Percentiles rank a stretch among this genome's conserved stretches.
Conservation (phyloP, 1,284 basidiomycete species). For the Tilletia horrida region DNA sequence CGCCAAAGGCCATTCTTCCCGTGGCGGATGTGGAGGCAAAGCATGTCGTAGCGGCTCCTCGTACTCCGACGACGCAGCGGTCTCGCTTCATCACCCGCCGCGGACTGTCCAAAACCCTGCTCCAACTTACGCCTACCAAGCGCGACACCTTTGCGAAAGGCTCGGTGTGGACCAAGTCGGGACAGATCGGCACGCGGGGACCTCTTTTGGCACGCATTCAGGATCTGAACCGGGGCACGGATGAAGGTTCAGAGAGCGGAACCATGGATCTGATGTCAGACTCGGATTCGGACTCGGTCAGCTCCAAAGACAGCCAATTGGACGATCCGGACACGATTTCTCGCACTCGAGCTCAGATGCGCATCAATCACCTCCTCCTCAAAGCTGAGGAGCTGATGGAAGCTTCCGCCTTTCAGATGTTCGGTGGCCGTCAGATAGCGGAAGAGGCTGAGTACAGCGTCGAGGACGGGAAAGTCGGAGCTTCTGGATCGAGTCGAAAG, state of each 20-base stretch:
- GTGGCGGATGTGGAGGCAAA: neutral
- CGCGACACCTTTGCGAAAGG: neutral
- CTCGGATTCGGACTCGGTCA: slow-evolving; percentile 3
- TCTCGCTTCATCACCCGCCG: slow-evolving; percentile 9
- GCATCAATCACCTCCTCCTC: too few species aligned
- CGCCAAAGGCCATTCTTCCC: neutral
- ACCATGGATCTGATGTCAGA: slow-evolving; percentile 3
- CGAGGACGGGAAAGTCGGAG: too few species aligned
- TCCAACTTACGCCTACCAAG: neutral
- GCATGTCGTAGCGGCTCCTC: neutral
- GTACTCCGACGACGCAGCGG: neutral
- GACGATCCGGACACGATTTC: too few species aligned
- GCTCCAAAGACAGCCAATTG: neutral
- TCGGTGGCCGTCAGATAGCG: neutral
- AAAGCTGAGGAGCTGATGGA: neutral
- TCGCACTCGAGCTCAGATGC: too few species aligned
- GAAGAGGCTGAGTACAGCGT: too few species aligned
- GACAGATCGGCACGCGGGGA: neutral
- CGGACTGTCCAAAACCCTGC: neutral
- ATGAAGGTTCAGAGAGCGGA: slow-evolving; percentile 20
- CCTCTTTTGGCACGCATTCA: too few species aligned
- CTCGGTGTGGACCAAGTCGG: neutral
- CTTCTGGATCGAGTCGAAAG: too few species aligned
- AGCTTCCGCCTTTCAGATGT: neutral
- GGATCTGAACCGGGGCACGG: slow-evolving; percentile 9